These are phyloP conservation scores for Pythium angustatum DNA, from an alignment of 352 stramenopile species.

Conservation along the genomic window DNA sequence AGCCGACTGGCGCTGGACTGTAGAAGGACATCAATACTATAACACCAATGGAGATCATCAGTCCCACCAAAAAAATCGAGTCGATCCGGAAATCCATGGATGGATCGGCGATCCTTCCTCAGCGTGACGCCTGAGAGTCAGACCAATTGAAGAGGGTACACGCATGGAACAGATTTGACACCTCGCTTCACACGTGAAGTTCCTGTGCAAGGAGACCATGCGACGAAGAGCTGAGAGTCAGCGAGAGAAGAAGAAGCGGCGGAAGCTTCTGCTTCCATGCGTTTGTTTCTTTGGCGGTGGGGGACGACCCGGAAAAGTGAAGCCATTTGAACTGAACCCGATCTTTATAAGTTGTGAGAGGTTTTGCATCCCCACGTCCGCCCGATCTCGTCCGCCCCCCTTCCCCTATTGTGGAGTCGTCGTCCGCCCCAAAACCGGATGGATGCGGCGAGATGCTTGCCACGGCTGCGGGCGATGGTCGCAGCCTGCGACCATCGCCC, in stretches of 20 bases:
- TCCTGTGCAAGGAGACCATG: neutral
- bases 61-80: too few relatives aligned
- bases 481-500: too few relatives aligned
- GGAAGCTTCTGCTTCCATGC: neutral
- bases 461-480: neutral
- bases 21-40: too few relatives aligned
- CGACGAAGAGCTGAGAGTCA: neutral
- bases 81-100: neutral
- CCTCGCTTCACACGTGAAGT: neutral
- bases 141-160: too few relatives aligned
- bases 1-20: conserved; percentile 16
- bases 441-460: neutral
- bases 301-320: conserved; percentile 3
- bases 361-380: neutral
- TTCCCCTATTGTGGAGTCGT: conserved; percentile 18
- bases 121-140: conserved; percentile 1
- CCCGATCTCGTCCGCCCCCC: conserved; percentile 5
- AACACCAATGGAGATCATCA: too few relatives aligned
- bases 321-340: conserved; percentile 11
- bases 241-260: conserved; percentile 1
- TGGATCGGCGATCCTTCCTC: neutral
- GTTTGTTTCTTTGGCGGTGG: neutral
- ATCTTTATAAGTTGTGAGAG: conserved; percentile 18
- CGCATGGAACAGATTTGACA: too few relatives aligned
- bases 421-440: conserved; percentile 10